Evolutionary conservation across 306 rosid species (phyloP), one percentile per base, ranked within the genome.

Genomic region (Senna siamea): DNA sequence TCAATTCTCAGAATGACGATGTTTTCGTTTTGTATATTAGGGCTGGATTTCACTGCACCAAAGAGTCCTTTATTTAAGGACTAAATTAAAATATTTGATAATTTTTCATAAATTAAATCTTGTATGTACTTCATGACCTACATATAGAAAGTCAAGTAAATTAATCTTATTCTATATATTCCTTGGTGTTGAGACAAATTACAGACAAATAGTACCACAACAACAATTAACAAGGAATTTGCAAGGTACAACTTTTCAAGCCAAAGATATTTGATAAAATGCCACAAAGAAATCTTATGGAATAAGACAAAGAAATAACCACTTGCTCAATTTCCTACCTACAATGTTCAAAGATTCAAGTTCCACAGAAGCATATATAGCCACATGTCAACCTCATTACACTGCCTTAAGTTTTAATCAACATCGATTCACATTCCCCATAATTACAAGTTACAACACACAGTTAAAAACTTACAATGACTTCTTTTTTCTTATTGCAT

Each of bases 111-210:
- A 26, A 26, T 26, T 26, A 26, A 1, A 26, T 26, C 30, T 26
- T 26, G 1, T 26, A 26, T 26, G 1, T 26, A 26, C 30, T 26
- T 26, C 30, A 26, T 26, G 30, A 26, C 3, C 73, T 26, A 64
- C 74, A 66, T 76, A 37, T 30, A 12, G 54, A 80, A 81, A 70
- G 64, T 61, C 78, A 79, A 77, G n/a, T 50, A 50, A 70, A 5
- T 37, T 37, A 37, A 60, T 35, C 70, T 67, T 52, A 37, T 57
- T 66, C 54, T 26, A 38, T 58, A 38, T 66, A 64, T 7, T 78
- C 50, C 59, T 18, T 23, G 35, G 47, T 58, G 72, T 68, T 62
- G 75, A 59, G 75, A 56, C 72, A 69, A 20, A 65, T 73, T 78
- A 50, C 59, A 70, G 80, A 80, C 56, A 78, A 77, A 56, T 57